Percentiles rank a stretch among this genome's conserved stretches.
These are phyloP conservation scores for Herpotrichia juniperi DNA, from an alignment of 2,329 filamentous ascomycete genomes.

Conservation along the genomic window DNA sequence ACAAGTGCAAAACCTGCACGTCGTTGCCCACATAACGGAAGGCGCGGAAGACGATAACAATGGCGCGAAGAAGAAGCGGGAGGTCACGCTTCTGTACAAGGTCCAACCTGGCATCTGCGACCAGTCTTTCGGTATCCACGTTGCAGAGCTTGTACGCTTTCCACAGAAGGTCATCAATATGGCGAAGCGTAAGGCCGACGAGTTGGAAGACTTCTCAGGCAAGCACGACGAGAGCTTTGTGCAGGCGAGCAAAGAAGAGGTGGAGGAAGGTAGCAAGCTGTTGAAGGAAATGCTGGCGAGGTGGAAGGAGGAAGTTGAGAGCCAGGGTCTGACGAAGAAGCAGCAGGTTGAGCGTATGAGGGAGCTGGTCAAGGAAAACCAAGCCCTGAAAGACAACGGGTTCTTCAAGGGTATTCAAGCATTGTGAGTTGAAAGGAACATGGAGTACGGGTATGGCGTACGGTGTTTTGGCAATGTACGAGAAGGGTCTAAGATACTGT, in stretches of 20 bases:
- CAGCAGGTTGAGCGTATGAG: slow-evolving; percentile 81
- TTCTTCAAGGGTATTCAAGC: slow-evolving; percentile 70
- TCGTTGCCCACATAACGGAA: slow-evolving; percentile 86
- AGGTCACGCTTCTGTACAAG: slow-evolving; percentile 96
- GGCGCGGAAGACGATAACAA: slow-evolving; percentile 52
- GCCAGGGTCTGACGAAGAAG: slow-evolving; percentile 58
- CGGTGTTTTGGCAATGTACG: not conserved
- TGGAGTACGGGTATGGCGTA: not conserved
- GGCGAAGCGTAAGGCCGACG: slow-evolving; percentile 98
- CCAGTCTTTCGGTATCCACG: slow-evolving; percentile 97
- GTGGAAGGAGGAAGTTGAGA: slow-evolving; percentile 81
- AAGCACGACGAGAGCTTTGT: slow-evolving; percentile 67
- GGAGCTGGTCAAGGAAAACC: slow-evolving; percentile 77
- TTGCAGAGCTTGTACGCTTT: slow-evolving; percentile 94
- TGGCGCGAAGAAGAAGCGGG: slow-evolving; percentile 55
- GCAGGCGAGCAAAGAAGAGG: slow-evolving; percentile 72
- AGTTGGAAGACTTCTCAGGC: slow-evolving; percentile 91
- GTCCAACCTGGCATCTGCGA: slow-evolving; percentile 95
- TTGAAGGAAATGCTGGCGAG: slow-evolving; percentile 81
- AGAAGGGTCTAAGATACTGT: not conserved
- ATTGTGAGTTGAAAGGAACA: slow-evolving; percentile 34
- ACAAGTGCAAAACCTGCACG: slow-evolving; percentile 91
- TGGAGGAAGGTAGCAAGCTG: slow-evolving; percentile 84
- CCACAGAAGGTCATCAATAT: slow-evolving; percentile 97
- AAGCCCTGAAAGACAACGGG: slow-evolving; percentile 65